phyloP scores from a whole-genome alignment of 176 grass and related monocot genomes.

The Carex parvula region DNA sequence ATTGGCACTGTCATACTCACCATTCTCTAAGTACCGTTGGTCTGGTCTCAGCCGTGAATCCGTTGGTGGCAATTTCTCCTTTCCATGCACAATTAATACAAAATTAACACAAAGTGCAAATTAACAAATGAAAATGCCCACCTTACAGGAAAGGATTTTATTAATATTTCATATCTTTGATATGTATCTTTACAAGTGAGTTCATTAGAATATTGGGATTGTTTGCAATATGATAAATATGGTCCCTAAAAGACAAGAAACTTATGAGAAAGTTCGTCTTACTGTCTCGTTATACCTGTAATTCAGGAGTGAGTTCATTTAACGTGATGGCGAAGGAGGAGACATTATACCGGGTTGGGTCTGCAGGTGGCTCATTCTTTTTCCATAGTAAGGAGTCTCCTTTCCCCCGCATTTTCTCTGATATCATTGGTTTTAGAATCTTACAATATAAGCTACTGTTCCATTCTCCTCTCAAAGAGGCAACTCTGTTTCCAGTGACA shows the following conservation, averaged over 20 bases:
- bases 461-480: constrained; percentile 83
- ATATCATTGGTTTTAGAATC: constrained; percentile 49
- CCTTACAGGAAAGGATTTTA: background rate
- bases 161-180: background rate
- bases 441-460: constrained; percentile 69
- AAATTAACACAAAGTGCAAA: background rate
- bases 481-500: constrained; percentile 45
- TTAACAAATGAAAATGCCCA: background rate
- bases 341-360: constrained; percentile 82
- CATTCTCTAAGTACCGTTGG: constrained; percentile 84
- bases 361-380: constrained; percentile 72
- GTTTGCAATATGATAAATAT: background rate
- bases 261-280: background rate
- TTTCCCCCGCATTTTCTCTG: constrained; percentile 36
- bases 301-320: constrained; percentile 68
- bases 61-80: constrained; percentile 92
- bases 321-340: constrained; percentile 87
- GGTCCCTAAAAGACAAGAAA: background rate
- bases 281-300: constrained; percentile 54
- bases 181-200: background rate
- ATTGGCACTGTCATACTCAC: constrained; percentile 85
- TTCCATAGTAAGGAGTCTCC: constrained; percentile 62
- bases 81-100: constrained; percentile 19
- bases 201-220: background rate
- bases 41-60: constrained; percentile 93